These are phyloP conservation scores for Calycina herbarum DNA, from an alignment of 2,329 filamentous ascomycete species.

Conservation along the genomic window DNA sequence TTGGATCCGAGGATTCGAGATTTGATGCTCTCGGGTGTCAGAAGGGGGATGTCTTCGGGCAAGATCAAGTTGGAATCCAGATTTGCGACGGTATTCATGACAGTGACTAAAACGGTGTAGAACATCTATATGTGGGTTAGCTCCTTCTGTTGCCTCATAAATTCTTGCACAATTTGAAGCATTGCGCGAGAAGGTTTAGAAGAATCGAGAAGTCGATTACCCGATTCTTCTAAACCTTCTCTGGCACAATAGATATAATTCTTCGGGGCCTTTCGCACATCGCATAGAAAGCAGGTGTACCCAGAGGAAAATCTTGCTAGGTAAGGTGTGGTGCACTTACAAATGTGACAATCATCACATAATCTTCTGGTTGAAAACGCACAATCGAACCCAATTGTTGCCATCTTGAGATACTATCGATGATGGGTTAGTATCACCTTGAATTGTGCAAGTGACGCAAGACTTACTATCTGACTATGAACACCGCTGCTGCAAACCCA, in stretches of 20 bases:
- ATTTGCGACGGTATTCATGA: slow-evolving; percentile 54
- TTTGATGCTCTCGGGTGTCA: slow-evolving; percentile 44
- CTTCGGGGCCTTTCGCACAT: background rate
- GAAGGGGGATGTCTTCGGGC: slow-evolving; percentile 43
- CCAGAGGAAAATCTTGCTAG: too few species aligned
- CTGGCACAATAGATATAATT: background rate
- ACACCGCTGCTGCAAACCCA: slow-evolving; percentile 38
- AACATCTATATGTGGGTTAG: slow-evolving; percentile 37
- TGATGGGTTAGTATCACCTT: background rate
- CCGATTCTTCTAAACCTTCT: too few species aligned
- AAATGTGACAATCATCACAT: slow-evolving; percentile 54
- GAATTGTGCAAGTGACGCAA: background rate
- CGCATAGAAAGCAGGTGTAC: background rate
- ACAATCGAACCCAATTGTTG: slow-evolving; percentile 46
- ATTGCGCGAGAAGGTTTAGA: too few species aligned
- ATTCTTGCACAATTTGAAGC: too few species aligned
- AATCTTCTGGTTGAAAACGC: slow-evolving; percentile 56
- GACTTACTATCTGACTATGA: slow-evolving; percentile 41
- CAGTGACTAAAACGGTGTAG: slow-evolving; percentile 55
- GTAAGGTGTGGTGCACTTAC: slow-evolving; percentile 38
- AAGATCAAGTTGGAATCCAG: slow-evolving; percentile 62
- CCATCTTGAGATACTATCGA: slow-evolving; percentile 41
- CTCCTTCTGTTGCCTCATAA: background rate
- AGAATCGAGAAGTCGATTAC: too few species aligned
- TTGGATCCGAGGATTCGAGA: slow-evolving; percentile 51